These are phyloP conservation scores for Terana coerulea DNA, from an alignment of 768 basidiomycete species.

Conservation along the genomic window DNA sequence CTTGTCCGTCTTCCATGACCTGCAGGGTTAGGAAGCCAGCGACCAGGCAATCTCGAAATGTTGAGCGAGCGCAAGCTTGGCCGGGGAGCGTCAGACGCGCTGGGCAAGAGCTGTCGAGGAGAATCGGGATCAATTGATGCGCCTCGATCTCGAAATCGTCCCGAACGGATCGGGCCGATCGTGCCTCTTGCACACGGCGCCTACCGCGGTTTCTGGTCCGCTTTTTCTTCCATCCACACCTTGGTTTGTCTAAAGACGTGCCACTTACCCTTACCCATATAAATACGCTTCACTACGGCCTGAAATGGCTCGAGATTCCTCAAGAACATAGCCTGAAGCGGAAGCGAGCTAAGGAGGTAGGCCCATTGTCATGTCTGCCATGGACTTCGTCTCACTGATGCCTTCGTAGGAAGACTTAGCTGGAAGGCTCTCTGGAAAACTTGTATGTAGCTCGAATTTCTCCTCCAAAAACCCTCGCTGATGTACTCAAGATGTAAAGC, in stretches of 20 bases:
- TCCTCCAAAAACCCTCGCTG: constrained; percentile 13
- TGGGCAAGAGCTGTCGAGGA: neutral
- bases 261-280: too few species aligned
- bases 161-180: too few species aligned
- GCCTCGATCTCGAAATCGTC: too few species aligned
- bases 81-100: neutral
- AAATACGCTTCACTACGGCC: too few species aligned
- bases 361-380: neutral
- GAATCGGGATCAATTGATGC: constrained; percentile 7
- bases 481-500: constrained; percentile 39
- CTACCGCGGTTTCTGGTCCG: too few species aligned
- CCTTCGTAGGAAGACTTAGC: constrained; percentile 35
- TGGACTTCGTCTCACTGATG: neutral
- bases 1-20: constrained; percentile 36
- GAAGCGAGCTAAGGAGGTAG: constrained; percentile 1
- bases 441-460: constrained; percentile 38
- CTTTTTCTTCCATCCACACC: too few species aligned
- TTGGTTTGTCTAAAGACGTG: too few species aligned
- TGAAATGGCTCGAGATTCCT: too few species aligned
- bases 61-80: neutral
- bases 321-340: too few species aligned
- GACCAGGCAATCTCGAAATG: too few species aligned
- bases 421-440: constrained; percentile 46
- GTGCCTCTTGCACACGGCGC: too few species aligned
- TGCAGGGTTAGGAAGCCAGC: neutral